Percentiles rank a stretch among this genome's conserved stretches.
phyloP scores from a whole-genome alignment of 202 grass and related monocot species.

The Cymbopogon flexuosus region DNA sequence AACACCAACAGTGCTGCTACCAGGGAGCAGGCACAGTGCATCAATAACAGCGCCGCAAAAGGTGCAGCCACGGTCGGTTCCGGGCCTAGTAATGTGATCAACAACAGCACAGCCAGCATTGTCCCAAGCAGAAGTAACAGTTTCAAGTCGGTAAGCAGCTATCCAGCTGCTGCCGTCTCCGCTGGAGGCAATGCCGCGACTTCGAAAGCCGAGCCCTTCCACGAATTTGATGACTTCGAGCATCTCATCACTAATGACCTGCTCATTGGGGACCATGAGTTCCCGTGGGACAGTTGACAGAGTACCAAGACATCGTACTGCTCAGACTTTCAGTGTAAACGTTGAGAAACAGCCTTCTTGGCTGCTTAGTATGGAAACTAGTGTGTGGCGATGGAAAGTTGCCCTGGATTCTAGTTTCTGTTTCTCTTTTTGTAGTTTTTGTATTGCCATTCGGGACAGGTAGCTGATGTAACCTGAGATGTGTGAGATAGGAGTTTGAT shows the following conservation, averaged over 20 bases:
- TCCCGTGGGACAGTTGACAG: slow-evolving; percentile 50
- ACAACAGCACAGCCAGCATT: slow-evolving; percentile 31
- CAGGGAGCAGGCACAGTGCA: slow-evolving; percentile 18
- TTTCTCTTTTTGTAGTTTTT: neutral
- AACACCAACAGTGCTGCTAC: slow-evolving; percentile 7
- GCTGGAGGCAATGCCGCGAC: slow-evolving; percentile 26
- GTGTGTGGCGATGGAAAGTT: slow-evolving; percentile 1
- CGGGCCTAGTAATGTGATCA: slow-evolving; percentile 44
- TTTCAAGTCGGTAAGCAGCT: slow-evolving; percentile 83
- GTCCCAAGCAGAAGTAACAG: slow-evolving; percentile 53
- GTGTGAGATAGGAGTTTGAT: slow-evolving; percentile 15
- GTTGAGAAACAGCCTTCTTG: slow-evolving; percentile 12
- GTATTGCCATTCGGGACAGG: neutral
- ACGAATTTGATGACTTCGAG: slow-evolving; percentile 52
- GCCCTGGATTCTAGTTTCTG: slow-evolving; percentile 3
- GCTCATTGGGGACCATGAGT: slow-evolving; percentile 46
- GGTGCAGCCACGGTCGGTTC: slow-evolving; percentile 14
- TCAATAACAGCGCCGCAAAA: neutral
- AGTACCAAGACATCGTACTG: slow-evolving; percentile 1
- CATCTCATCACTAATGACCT: slow-evolving; percentile 45
- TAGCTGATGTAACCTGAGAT: slow-evolving; percentile 8
- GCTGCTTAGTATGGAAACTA: neutral
- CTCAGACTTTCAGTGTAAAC: neutral
- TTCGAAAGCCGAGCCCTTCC: slow-evolving; percentile 38
- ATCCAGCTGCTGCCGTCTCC: slow-evolving; percentile 23